Percentiles rank a stretch among this genome's conserved stretches.
Evolutionary conservation across 2,329 filamentous ascomycete species (phyloP).

Genomic region (Penicillium sp.): DNA sequence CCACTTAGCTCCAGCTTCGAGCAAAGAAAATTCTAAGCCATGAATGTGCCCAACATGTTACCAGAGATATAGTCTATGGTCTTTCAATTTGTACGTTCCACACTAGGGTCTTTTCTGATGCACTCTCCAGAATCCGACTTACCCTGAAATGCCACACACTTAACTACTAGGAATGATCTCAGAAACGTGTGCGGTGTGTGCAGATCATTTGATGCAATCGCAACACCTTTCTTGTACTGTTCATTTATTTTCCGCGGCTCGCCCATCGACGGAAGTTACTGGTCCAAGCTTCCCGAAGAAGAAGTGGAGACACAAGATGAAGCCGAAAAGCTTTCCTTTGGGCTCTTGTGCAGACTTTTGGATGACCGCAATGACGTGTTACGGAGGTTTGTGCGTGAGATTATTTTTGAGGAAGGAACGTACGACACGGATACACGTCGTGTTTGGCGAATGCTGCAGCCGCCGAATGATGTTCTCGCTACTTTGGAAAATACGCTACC

Average conservation of each 20-base stretch:
- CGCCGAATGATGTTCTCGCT: conserved; percentile 7
- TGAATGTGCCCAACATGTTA: neutral
- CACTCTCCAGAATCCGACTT: neutral
- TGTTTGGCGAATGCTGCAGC: conserved; percentile 3
- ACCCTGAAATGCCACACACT: neutral
- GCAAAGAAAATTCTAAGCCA: neutral
- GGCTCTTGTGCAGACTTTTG: neutral
- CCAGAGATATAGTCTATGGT: conserved; percentile 16
- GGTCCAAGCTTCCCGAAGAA: neutral
- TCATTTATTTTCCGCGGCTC: neutral
- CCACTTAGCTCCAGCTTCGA: neutral
- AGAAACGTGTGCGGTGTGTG: neutral
- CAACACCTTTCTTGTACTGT: conserved; percentile 1
- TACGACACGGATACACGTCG: neutral
- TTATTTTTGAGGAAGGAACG: neutral
- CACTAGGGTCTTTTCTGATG: neutral
- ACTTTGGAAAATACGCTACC: conserved; percentile 4
- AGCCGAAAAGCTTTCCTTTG: neutral
- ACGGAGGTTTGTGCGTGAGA: neutral
- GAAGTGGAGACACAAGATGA: neutral
- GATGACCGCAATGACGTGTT: neutral
- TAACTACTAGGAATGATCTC: neutral
- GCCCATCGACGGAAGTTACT: neutral
- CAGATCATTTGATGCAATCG: neutral
- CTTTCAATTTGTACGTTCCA: conserved; percentile 9